Evolutionary conservation across 1,284 basidiomycete genomes (phyloP), one percentile per base, ranked within the genome.

Genomic region (Hymenochaete sp.): DNA sequence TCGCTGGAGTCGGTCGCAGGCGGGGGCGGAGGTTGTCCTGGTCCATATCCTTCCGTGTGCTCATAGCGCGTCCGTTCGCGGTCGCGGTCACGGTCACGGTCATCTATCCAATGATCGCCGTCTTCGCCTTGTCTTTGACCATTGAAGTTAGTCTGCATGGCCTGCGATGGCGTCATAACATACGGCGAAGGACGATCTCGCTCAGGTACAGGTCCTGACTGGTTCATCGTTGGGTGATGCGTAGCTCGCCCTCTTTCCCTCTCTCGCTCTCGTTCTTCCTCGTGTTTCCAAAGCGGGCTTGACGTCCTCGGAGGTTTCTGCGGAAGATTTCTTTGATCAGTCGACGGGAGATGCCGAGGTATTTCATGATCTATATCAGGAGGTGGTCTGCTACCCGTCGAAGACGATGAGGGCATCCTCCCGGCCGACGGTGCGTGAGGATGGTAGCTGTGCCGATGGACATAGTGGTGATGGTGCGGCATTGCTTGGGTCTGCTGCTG

Each of bases 141-240:
- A 24, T 37, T 44, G 39, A 52, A 54, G 22, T 47, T 48, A n/a
- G 52, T 44, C 54, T 62, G 52, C 49, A 65, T 64, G 6, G 59
- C 56, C 54, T 70, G 67, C 27, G 68, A 62, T 1, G 72, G 67
- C n/a, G 65, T 62, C 64, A 75, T 69, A 6, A 67, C 67, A 52
- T 77, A 76, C 4, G 75, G 70, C 22, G 68, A 70, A 8, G 45
- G 33, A 33, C 48, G 33, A n/a, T 50, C 48, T 37, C 41, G 35
- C 11, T 47, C 45, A 22, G 40, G 40, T n/a, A 39, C 39, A 11
- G 45, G 45, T 6, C 48, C 44, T n/a, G 39, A 32, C 21, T 50
- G 48, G 27, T 29, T 38, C 55, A 63, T 59, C 25, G 59, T 31
- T 14, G 67, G 53, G 62, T 64, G 67, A 13, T 58, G 59, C 32